phyloP scores from a whole-genome alignment of 140 eudicot species.

The Stevia rebaudiana region DNA sequence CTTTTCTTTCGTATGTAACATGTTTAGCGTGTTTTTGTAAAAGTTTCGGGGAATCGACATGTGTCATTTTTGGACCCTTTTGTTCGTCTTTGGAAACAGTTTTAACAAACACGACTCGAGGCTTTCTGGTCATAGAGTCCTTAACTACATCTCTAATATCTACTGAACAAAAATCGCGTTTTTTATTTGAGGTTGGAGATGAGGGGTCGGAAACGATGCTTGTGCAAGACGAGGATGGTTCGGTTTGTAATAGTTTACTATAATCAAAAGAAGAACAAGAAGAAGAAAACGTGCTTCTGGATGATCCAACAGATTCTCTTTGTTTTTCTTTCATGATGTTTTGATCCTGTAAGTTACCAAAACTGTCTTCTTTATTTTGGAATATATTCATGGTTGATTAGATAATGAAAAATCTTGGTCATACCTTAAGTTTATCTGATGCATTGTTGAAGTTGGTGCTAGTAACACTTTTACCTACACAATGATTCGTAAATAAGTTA shows the following conservation, averaged over 20 bases:
- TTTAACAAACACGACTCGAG: slow-evolving; percentile 48
- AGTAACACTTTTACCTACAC: slow-evolving; percentile 31
- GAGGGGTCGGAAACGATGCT: slow-evolving; percentile 35
- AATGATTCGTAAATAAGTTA: slow-evolving; percentile 2
- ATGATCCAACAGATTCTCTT: slow-evolving; percentile 50
- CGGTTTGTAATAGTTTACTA: slow-evolving; percentile 32
- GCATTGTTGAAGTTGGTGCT: slow-evolving; percentile 29
- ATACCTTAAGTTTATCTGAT: slow-evolving; percentile 34
- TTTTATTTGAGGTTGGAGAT: slow-evolving; percentile 30
- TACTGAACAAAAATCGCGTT: slow-evolving; percentile 23
- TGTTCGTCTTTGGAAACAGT: slow-evolving; percentile 39
- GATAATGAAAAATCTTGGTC: slow-evolving; percentile 5
- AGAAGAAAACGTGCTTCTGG: slow-evolving; percentile 55
- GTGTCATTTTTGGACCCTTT: slow-evolving; percentile 42
- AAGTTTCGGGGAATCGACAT: slow-evolving; percentile 71
- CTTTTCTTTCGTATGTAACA: slow-evolving; percentile 34
- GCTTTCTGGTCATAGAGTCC: slow-evolving; percentile 53
- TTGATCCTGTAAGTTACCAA: slow-evolving; percentile 37
- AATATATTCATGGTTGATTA: neutral
- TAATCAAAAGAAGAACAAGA: slow-evolving; percentile 46
- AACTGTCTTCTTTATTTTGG: neutral
- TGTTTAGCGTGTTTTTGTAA: slow-evolving; percentile 21
- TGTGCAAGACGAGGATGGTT: slow-evolving; percentile 37
- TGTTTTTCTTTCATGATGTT: slow-evolving; percentile 35
- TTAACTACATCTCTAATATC: slow-evolving; percentile 20